Base-by-base conservation (phyloP, 805 yeast genomes). In the Wickerhamiella hasegawae region DNA sequence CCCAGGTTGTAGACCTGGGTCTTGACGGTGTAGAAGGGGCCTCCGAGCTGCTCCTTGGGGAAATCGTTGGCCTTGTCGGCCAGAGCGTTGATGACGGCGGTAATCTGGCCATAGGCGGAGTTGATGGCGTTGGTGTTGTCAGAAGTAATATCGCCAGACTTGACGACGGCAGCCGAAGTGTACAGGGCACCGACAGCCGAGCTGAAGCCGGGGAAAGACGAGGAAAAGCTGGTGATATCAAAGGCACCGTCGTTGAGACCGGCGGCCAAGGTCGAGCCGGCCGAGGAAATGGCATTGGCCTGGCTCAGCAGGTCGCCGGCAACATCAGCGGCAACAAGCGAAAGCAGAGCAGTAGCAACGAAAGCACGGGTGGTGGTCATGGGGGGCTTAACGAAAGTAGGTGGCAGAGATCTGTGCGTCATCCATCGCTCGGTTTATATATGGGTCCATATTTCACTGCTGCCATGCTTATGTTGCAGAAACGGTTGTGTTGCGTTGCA, bases 31-130 rank as follows among this genome's bases (percentile, higher is more conserved):
- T 36, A 3, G 27, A 25, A 31, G 30, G 47, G 45, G 10, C 48
- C 48, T 18, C 40, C 50, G 19, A 42, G 22, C 28, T 18, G 24
- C n/a, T n/a, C n/a, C n/a, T n/a, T n/a, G n/a, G n/a, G n/a, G 34
- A 53, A 46, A 41, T 41, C 54, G 30, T 36, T 18, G 18, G 49
- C 47, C 49, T 51, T 49, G 35, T 28, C 23, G 20, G 34, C 39
- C 18, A 51, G 44, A 26, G 43, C 45, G 25, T 20, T 19, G 27
- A 50, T 41, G n/a, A 52, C 45, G 18, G 28, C 20, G 14, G 14
- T 16, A 6, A 25, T n/a, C 11, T 5, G 6, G 5, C 5, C 5
- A 16, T 12, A 5, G 5, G 14, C 16, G 28, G 14, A 6, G 14
- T 25, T 6, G 14, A 25, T n/a, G 16, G 11, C 5, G 16, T 25